Conservation (phyloP, 495 filamentous ascomycete species). For the Pyrenula massariospora region DNA sequence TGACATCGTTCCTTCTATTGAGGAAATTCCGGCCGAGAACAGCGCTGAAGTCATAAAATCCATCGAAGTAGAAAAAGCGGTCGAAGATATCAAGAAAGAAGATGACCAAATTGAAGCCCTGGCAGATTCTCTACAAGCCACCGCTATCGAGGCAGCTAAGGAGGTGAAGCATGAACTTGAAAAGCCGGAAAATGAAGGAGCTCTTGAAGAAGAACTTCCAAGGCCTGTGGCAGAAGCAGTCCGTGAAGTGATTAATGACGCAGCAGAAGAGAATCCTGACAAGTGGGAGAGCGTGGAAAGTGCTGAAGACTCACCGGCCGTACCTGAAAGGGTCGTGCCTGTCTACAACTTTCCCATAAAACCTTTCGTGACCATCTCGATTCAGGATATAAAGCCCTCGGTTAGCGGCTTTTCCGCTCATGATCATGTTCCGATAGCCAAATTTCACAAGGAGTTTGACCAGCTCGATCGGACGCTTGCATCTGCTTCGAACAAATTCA, state of each 20-base stretch:
- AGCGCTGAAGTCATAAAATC: conserved; percentile 16
- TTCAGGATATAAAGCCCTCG: conserved; percentile 22
- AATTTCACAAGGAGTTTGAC: conserved; percentile 93
- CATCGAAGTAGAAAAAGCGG: conserved; percentile 33
- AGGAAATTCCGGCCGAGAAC: conserved; percentile 22
- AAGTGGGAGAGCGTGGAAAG: conserved; percentile 64
- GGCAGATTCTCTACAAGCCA: conserved; percentile 26
- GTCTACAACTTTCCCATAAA: conserved; percentile 94
- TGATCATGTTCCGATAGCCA: conserved; percentile 62
- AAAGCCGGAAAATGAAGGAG: conserved; percentile 37
- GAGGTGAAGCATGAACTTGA: conserved; percentile 45
- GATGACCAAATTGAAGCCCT: conserved; percentile 9
- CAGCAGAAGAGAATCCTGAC: conserved; percentile 49
- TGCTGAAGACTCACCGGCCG: conserved; percentile 59
- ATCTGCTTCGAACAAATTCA: conserved; percentile 80
- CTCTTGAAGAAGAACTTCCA: conserved; percentile 37
- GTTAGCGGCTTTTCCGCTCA: neutral
- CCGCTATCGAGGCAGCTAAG: conserved; percentile 31
- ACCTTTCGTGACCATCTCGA: conserved; percentile 75
- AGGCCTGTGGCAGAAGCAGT: conserved; percentile 41
- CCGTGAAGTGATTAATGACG: conserved; percentile 45
- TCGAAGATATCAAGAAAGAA: conserved; percentile 31
- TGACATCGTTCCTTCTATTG: conserved; percentile 21
- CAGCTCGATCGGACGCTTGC: conserved; percentile 90
- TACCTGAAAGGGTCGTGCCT: conserved; percentile 49